A percentile compares a stretch with the other conserved stretches of the same genome.
Evolutionary conservation across 495 filamentous ascomycete genomes (phyloP).

Genomic region (Friedmanniomyces endolithicus): DNA sequence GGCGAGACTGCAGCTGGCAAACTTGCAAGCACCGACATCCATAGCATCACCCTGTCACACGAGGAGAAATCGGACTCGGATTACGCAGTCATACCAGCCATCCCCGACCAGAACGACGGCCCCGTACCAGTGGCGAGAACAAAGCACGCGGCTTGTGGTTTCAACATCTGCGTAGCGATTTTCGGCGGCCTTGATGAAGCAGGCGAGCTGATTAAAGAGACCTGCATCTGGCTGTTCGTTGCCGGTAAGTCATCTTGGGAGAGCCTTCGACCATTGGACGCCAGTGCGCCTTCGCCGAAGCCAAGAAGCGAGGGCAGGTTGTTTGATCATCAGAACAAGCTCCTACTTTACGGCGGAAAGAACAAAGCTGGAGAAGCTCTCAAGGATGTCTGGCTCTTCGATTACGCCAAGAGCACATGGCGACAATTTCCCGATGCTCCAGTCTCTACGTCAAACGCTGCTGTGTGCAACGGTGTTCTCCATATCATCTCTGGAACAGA

Average conservation of each 20-base stretch:
- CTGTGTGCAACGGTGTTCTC: slow-evolving; percentile 33
- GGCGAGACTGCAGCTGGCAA: slow-evolving; percentile 31
- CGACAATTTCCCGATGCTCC: slow-evolving; percentile 34
- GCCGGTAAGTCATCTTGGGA: slow-evolving; percentile 21
- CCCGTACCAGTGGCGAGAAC: slow-evolving; percentile 30
- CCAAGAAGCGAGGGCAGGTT: slow-evolving; percentile 6
- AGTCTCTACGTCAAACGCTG: slow-evolving; percentile 25
- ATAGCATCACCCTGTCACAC: slow-evolving; percentile 34
- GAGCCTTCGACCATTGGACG: slow-evolving; percentile 21
- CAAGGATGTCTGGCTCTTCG: slow-evolving; percentile 39
- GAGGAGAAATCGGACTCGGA: slow-evolving; percentile 25
- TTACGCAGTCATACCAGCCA: slow-evolving; percentile 29
- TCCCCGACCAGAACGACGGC: slow-evolving; percentile 15
- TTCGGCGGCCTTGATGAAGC: slow-evolving; percentile 35
- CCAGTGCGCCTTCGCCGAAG: slow-evolving; percentile 6
- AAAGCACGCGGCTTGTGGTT: slow-evolving; percentile 34
- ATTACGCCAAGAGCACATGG: slow-evolving; percentile 33
- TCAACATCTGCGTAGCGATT: slow-evolving; percentile 31
- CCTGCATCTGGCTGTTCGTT: slow-evolving; percentile 38
- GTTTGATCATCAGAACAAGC: slow-evolving; percentile 25
- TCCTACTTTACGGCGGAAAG: slow-evolving; percentile 36
- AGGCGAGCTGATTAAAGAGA: slow-evolving; percentile 32
- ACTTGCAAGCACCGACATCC: slow-evolving; percentile 36
- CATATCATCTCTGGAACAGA: slow-evolving; percentile 33
- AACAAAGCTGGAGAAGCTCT: slow-evolving; percentile 17